A percentile compares a stretch with the other conserved stretches of the same genome.
These are phyloP conservation scores for Cylindrodendrum hubeiense DNA, from an alignment of 2,329 filamentous ascomycete genomes.

Conservation along the genomic window DNA sequence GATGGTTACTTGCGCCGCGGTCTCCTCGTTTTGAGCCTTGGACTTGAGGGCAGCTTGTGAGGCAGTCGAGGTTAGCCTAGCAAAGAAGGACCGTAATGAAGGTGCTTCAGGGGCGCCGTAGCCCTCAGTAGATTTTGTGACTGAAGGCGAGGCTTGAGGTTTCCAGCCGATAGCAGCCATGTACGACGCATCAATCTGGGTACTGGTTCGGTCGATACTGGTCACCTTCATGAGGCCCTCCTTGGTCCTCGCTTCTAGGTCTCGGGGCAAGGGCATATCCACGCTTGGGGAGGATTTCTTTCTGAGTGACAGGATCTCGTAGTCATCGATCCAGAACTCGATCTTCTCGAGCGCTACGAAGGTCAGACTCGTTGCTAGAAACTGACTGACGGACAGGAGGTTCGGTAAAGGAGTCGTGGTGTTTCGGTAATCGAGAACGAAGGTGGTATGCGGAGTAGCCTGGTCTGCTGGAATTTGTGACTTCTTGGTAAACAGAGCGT, in stretches of 20 bases:
- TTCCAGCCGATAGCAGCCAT: conserved; percentile 93
- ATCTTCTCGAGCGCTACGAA: conserved; percentile 92
- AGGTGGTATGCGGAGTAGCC: conserved; percentile 81
- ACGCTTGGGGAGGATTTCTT: conserved; percentile 89
- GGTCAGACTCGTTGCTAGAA: conserved; percentile 92
- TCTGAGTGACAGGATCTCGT: conserved; percentile 79
- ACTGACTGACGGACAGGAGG: conserved; percentile 88
- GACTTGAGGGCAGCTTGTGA: conserved; percentile 63
- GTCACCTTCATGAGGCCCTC: conserved; percentile 90
- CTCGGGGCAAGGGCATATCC: conserved; percentile 78
- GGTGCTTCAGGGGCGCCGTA: conserved; percentile 65
- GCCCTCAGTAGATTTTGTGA: conserved; percentile 59
- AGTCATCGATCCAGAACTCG: conserved; percentile 92
- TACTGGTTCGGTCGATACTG: conserved; percentile 85
- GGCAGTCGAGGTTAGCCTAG: conserved; percentile 73
- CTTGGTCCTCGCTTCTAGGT: conserved; percentile 84
- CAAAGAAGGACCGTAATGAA: conserved; percentile 84
- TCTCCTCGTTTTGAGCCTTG: conserved; percentile 73
- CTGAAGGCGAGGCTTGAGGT: conserved; percentile 58
- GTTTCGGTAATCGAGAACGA: conserved; percentile 94
- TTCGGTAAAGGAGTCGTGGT: conserved; percentile 88
- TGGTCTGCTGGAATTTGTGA: conserved; percentile 78
- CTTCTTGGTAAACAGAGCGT: conserved; percentile 92
- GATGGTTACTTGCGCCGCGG: conserved; percentile 70
- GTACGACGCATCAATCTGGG: conserved; percentile 91